phyloP scores from a whole-genome alignment of 1,284 basidiomycete species.

The Heterobasidion parviporum region DNA sequence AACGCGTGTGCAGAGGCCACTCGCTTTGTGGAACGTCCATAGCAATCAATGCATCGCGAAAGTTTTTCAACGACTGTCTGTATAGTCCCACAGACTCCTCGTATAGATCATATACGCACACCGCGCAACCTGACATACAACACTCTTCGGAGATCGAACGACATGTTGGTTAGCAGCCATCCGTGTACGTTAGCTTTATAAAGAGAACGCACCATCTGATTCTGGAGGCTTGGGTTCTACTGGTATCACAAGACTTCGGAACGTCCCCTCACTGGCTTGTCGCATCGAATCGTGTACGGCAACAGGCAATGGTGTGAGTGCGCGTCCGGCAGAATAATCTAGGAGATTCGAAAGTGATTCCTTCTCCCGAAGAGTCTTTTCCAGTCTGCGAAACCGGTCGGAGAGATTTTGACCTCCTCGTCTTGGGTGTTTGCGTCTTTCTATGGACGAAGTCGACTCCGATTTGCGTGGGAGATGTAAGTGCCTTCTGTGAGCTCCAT shows the following conservation, averaged over 20 bases:
- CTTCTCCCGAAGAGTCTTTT: slow-evolving; percentile 43
- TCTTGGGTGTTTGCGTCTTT: slow-evolving; percentile 2
- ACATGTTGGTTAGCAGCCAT: not conserved
- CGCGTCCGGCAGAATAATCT: slow-evolving; percentile 9
- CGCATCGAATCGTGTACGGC: not conserved
- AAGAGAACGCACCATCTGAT: slow-evolving; percentile 46
- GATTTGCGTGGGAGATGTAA: too few species aligned
- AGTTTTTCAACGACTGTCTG: slow-evolving; percentile 39
- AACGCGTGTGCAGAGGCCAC: slow-evolving; percentile 53
- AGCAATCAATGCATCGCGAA: slow-evolving; percentile 42
- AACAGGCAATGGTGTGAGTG: not conserved
- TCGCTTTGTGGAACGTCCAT: slow-evolving; percentile 45
- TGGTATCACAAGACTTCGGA: slow-evolving; percentile 52
- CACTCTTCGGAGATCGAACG: slow-evolving; percentile 48
- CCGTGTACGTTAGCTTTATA: not conserved
- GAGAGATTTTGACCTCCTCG: slow-evolving; percentile 41
- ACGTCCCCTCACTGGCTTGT: slow-evolving; percentile 22
- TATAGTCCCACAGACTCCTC: slow-evolving; percentile 70
- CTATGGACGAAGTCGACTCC: slow-evolving; percentile 1
- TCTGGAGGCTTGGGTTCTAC: slow-evolving; percentile 50
- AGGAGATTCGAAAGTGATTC: slow-evolving; percentile 26
- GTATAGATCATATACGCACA: slow-evolving; percentile 86
- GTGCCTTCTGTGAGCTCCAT: too few species aligned
- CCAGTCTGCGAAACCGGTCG: slow-evolving; percentile 44
- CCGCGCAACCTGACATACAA: slow-evolving; percentile 87